A percentile compares a stretch with the other conserved stretches of the same genome.
These are phyloP conservation scores for Coemansia sp. DNA, from an alignment of 192 early-diverging fungal species.

Conservation along the genomic window DNA sequence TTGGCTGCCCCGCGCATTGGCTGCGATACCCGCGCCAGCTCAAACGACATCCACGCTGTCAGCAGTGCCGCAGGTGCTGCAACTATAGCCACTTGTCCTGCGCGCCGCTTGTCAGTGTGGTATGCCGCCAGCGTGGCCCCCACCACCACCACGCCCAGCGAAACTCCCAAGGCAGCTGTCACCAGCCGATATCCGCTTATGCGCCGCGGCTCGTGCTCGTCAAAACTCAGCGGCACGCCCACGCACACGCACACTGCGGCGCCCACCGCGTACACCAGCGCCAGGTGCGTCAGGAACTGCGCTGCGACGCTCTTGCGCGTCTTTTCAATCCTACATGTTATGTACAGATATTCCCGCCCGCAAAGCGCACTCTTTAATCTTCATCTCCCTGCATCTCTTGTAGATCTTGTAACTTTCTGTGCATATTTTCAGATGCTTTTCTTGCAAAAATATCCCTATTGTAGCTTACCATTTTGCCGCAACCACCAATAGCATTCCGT, in stretches of 20 bases:
- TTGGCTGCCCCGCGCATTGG: slow-evolving; percentile 37
- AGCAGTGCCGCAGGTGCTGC: slow-evolving; percentile 28
- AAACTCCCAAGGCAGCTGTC: slow-evolving; percentile 28
- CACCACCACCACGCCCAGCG: slow-evolving; percentile 26
- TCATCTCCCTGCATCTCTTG: neutral
- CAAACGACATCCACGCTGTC: slow-evolving; percentile 31
- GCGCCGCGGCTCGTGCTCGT: slow-evolving; percentile 24
- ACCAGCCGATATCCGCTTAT: slow-evolving; percentile 46
- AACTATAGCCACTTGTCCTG: slow-evolving; percentile 17
- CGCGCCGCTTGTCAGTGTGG: slow-evolving; percentile 18
- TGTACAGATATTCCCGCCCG: slow-evolving; percentile 1
- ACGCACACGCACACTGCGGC: slow-evolving; percentile 31
- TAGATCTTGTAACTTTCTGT: neutral
- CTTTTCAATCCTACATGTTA: slow-evolving; percentile 34
- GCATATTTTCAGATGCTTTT: too few species aligned
- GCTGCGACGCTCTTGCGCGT: slow-evolving; percentile 20
- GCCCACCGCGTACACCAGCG: slow-evolving; percentile 21
- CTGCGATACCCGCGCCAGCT: slow-evolving; percentile 38
- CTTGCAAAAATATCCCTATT: neutral
- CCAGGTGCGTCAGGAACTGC: slow-evolving; percentile 35
- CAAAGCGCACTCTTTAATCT: neutral
- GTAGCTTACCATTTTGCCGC: slow-evolving; percentile 16
- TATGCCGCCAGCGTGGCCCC: slow-evolving; percentile 36
- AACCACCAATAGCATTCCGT: slow-evolving; percentile 24
- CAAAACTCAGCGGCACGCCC: slow-evolving; percentile 44